These are phyloP conservation scores for Tetrahymena malaccensis DNA, from an alignment of 73 alveolate genomes.

Conservation along the genomic window DNA sequence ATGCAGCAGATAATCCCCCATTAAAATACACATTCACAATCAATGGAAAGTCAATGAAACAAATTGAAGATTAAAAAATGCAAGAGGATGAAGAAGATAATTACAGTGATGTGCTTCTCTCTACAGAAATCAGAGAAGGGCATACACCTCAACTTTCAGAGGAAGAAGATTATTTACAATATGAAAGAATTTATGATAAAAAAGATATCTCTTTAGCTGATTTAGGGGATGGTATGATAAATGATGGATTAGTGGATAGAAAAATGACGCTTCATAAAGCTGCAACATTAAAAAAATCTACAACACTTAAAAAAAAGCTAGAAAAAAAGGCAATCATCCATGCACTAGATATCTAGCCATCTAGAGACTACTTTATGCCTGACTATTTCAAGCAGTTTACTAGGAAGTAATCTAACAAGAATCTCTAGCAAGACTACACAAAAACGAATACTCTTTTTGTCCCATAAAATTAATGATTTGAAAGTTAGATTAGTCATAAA, in stretches of 20 bases:
- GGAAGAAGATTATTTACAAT: neutral
- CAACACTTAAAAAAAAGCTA: neutral
- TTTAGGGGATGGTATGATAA: neutral
- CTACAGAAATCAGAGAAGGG: neutral
- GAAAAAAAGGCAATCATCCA: neutral
- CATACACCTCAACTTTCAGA: neutral
- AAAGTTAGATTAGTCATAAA: neutral
- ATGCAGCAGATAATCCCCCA: neutral
- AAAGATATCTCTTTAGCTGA: neutral
- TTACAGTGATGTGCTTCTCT: neutral
- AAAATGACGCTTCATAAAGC: neutral
- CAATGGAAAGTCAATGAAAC: neutral
- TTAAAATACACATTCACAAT: neutral
- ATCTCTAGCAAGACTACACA: neutral
- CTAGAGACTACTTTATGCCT: neutral
- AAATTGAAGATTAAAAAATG: neutral
- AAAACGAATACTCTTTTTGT: neutral
- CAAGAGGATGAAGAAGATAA: neutral
- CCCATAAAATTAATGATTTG: neutral
- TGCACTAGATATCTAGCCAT: neutral
- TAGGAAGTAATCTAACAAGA: neutral
- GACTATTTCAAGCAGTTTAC: neutral
- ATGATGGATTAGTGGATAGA: neutral
- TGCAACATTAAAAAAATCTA: neutral
- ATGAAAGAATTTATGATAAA: neutral